A percentile compares a stretch with the other conserved stretches of the same genome.
phyloP scores from a whole-genome alignment of 495 filamentous ascomycete genomes.

The Venustampulla echinocandica region DNA sequence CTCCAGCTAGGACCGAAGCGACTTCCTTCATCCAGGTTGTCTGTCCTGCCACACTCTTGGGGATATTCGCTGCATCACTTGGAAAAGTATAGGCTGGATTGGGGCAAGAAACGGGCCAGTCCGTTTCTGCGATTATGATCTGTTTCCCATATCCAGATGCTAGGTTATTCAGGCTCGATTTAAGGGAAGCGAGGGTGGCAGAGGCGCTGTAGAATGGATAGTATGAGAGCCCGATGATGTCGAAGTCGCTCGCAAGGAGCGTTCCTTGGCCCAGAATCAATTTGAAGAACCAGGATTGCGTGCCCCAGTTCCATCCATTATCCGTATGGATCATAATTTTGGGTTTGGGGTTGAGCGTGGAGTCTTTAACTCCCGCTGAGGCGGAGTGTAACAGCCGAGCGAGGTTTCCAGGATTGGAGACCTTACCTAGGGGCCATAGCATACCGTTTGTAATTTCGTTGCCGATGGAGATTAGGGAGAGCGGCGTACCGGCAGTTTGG shows the following conservation, averaged over 20 bases:
- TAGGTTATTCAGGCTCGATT: conserved; percentile 49
- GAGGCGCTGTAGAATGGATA: conserved; percentile 56
- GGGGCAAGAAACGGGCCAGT: conserved; percentile 57
- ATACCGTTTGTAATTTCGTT: conserved; percentile 60
- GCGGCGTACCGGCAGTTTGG: conserved; percentile 40
- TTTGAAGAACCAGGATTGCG: conserved; percentile 56
- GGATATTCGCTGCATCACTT: conserved; percentile 44
- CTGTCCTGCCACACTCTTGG: conserved; percentile 54
- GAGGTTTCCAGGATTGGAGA: conserved; percentile 46
- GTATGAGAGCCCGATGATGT: conserved; percentile 62
- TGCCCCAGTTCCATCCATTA: conserved; percentile 58
- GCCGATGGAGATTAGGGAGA: conserved; percentile 57
- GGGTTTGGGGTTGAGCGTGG: conserved; percentile 42
- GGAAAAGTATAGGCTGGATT: conserved; percentile 48
- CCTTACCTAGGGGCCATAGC: conserved; percentile 53
- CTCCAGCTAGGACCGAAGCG: conserved; percentile 41
- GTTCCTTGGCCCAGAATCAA: conserved; percentile 44
- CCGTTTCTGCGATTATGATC: conserved; percentile 55
- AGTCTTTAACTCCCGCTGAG: conserved; percentile 53
- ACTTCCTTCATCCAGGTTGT: conserved; percentile 45
- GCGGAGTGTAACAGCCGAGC: conserved; percentile 54
- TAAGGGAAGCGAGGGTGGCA: conserved; percentile 48
- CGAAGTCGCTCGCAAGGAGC: conserved; percentile 48
- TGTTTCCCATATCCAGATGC: conserved; percentile 49
- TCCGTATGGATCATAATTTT: conserved; percentile 64